phyloP scores from a whole-genome alignment of 2,329 filamentous ascomycete genomes.

The Cladobotryum mycophilum region DNA sequence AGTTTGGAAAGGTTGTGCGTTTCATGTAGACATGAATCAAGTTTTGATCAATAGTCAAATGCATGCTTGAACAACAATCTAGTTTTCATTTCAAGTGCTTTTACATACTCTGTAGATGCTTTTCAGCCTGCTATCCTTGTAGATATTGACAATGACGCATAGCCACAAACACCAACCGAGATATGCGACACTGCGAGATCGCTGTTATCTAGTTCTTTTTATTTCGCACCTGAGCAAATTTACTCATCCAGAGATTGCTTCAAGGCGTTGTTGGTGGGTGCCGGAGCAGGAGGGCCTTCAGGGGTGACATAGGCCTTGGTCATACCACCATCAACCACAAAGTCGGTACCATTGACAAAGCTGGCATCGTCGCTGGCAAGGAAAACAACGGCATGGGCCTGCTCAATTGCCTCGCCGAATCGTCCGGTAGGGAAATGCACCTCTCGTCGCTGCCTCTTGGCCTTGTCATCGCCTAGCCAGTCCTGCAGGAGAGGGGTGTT shows the following conservation, averaged over 20 bases:
- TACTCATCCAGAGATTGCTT: conserved; percentile 39
- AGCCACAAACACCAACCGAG: too few relatives aligned
- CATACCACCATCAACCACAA: conserved; percentile 94
- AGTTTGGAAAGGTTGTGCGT: conserved; percentile 14
- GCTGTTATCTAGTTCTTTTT: too few relatives aligned
- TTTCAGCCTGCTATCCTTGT: too few relatives aligned
- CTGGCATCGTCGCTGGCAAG: conserved; percentile 81
- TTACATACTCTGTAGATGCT: too few relatives aligned
- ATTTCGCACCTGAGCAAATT: neutral
- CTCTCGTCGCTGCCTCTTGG: conserved; percentile 76
- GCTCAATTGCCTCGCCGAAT: conserved; percentile 90
- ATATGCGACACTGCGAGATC: too few relatives aligned
- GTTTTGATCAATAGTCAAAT: neutral
- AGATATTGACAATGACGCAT: too few relatives aligned
- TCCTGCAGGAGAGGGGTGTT: conserved; percentile 91
- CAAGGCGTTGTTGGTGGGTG: conserved; percentile 55
- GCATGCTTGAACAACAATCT: too few relatives aligned
- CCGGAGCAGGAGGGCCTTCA: conserved; percentile 49
- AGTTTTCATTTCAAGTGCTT: too few relatives aligned
- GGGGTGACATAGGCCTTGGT: conserved; percentile 79
- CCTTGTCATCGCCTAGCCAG: conserved; percentile 82
- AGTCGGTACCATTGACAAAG: conserved; percentile 87
- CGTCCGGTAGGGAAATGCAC: conserved; percentile 83
- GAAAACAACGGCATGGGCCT: conserved; percentile 84
- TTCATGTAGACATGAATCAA: neutral